These are phyloP conservation scores for Monosiga brevicollis DNA, from an alignment of 78 protist species.

Conservation along the genomic window DNA sequence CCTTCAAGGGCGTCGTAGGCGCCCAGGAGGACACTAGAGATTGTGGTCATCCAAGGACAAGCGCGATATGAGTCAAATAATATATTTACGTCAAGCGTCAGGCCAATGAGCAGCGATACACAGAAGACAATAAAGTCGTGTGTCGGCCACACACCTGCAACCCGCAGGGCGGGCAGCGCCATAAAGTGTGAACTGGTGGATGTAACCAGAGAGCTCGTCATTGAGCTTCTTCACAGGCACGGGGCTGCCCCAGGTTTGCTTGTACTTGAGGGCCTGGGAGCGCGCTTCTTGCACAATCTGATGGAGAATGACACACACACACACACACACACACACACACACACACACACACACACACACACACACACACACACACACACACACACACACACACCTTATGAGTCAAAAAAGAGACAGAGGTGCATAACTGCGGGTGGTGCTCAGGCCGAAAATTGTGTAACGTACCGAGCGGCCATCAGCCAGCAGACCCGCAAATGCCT, in stretches of 20 bases:
- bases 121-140: not conserved
- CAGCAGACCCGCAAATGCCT: no score
- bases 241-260: not conserved
- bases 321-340: not conserved
- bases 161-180: not conserved
- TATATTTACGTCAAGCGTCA: no score
- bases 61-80: no score
- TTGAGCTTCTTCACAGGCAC: not conserved
- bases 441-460: no score
- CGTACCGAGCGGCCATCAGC: no score
- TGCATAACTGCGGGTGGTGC: no score
- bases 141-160: not conserved
- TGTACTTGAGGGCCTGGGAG: not conserved
- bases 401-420: no score
- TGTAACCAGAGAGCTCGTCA: constrained; percentile 15
- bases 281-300: not conserved
- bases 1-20: constrained; percentile 50
- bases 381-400: not conserved
- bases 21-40: constrained; percentile 65
- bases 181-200: constrained; percentile 14
- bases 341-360: not conserved
- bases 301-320: no score
- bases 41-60: no score
- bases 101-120: not conserved
- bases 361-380: not conserved